These are phyloP conservation scores for Lactarius sp. DNA, from an alignment of 768 basidiomycete genomes.

Conservation along the genomic window DNA sequence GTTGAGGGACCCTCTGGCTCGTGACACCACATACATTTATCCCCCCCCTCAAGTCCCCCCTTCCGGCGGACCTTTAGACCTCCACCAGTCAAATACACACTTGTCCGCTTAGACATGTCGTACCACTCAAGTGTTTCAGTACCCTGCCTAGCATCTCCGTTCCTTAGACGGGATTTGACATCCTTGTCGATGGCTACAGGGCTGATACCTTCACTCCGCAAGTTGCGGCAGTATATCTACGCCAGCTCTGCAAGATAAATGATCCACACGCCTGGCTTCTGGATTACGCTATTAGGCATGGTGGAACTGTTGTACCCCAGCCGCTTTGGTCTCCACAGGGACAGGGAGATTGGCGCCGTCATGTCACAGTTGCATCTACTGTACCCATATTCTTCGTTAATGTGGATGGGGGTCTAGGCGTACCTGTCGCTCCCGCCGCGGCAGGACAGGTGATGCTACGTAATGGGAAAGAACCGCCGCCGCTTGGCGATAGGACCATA, in stretches of 20 bases:
- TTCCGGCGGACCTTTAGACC: not conserved
- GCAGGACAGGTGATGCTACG: slow-evolving; percentile 2
- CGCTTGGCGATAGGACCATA: slow-evolving; percentile 7
- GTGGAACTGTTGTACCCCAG: slow-evolving; percentile 20
- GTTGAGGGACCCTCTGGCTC: not conserved
- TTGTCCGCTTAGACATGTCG: not conserved
- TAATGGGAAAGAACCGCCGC: not conserved
- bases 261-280: slow-evolving; percentile 10
- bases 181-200: slow-evolving; percentile 13
- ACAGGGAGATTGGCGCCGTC: slow-evolving; percentile 14
- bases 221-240: slow-evolving; percentile 2
- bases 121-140: not conserved
- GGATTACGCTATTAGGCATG: slow-evolving; percentile 5
- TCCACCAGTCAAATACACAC: not conserved
- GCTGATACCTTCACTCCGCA: slow-evolving; percentile 13
- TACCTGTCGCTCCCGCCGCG: slow-evolving; percentile 12
- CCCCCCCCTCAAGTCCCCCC: not conserved
- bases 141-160: too few species aligned
- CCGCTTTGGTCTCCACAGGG: slow-evolving; percentile 15
- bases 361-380: slow-evolving; percentile 5
- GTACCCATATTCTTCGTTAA: slow-evolving; percentile 21
- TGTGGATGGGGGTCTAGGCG: not conserved
- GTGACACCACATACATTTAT: not conserved
- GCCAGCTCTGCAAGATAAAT: slow-evolving; percentile 5
- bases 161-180: not conserved